Conservation (phyloP, 495 filamentous ascomycete genomes). For the Cudoniella acicularis region DNA sequence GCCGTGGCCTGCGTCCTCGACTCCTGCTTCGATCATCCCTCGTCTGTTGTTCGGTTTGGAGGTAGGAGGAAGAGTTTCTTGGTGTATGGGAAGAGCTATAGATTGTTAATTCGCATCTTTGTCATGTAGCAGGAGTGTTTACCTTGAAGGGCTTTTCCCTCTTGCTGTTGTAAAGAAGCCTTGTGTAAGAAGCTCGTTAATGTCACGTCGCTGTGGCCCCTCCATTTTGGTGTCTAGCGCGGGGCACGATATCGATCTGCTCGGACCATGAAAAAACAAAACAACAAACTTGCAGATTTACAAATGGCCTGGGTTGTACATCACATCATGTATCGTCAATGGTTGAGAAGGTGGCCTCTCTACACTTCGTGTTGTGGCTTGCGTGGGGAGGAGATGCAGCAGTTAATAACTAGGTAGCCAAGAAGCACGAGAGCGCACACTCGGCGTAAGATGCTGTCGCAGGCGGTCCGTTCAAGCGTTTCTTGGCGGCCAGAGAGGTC, state of each 20-base stretch:
- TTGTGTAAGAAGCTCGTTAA: conserved; percentile 24
- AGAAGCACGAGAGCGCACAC: too few relatives aligned
- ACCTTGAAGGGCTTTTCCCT: conserved; percentile 18
- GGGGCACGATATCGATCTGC: neutral
- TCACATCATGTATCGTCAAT: neutral
- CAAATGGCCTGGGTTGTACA: neutral
- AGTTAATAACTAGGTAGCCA: neutral
- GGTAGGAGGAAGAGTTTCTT: neutral
- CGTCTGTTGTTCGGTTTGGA: neutral
- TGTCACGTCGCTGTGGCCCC: conserved; percentile 17
- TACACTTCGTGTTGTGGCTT: neutral
- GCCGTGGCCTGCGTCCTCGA: conserved; percentile 4
- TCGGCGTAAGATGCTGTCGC: neutral
- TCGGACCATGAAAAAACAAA: neutral
- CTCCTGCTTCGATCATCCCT: conserved; percentile 12
- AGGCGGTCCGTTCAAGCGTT: neutral
- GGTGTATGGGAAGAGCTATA: neutral
- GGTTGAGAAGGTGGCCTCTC: neutral
- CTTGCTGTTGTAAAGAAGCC: conserved; percentile 24
- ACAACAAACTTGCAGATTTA: neutral
- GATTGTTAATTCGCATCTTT: neutral
- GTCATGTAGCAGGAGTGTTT: too few relatives aligned
- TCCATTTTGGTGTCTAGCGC: conserved; percentile 16
- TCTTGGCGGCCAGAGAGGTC: neutral
- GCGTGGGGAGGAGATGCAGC: neutral